Percentiles rank a stretch among this genome's conserved stretches.
Evolutionary conservation across 805 yeast genomes (phyloP).

Genomic region (Komagataella pseudopastoris): DNA sequence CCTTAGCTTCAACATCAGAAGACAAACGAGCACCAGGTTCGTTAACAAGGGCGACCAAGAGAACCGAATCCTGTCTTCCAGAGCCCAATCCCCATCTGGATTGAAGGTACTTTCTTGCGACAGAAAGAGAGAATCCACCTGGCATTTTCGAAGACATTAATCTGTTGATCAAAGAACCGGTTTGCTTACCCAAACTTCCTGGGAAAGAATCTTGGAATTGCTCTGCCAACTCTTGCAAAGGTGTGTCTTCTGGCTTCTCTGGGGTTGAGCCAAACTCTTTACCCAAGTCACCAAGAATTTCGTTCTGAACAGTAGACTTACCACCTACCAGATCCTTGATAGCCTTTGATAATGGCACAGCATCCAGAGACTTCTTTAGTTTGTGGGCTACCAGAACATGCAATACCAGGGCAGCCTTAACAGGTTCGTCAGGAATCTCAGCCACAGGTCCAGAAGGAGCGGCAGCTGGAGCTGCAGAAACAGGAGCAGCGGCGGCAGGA

Average conservation of each 20-base stretch:
- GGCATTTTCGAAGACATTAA: conserved; percentile 97
- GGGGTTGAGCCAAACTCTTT: conserved; percentile 98
- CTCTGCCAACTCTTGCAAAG: conserved; percentile 90
- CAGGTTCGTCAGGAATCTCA: conserved; percentile 80
- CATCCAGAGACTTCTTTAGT: conserved; percentile 80
- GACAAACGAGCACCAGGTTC: conserved; percentile 89
- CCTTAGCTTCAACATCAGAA: conserved; percentile 81
- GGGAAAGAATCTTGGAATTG: conserved; percentile 82
- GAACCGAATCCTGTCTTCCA: conserved; percentile 89
- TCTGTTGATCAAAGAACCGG: conserved; percentile 79
- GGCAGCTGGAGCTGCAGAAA: conserved; percentile 46
- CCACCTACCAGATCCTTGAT: conserved; percentile 97
- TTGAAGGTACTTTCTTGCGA: conserved; percentile 86
- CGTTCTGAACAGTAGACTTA: conserved; percentile 97
- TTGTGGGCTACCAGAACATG: conserved; percentile 93
- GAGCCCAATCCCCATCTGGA: conserved; percentile 84
- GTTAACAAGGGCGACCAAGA: conserved; percentile 68
- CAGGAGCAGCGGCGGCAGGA: conserved; percentile 46
- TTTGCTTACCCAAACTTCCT: conserved; percentile 89
- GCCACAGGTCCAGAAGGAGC: conserved; percentile 74
- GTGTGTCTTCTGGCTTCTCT: conserved; percentile 98
- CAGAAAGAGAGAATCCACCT: conserved; percentile 92
- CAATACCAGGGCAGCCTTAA: conserved; percentile 66
- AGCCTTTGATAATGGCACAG: conserved; percentile 80
- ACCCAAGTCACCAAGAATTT: conserved; percentile 95